Evolutionary conservation across 495 filamentous ascomycete species (phyloP).

Genomic region (Podospora bellae-mahoneyi): DNA sequence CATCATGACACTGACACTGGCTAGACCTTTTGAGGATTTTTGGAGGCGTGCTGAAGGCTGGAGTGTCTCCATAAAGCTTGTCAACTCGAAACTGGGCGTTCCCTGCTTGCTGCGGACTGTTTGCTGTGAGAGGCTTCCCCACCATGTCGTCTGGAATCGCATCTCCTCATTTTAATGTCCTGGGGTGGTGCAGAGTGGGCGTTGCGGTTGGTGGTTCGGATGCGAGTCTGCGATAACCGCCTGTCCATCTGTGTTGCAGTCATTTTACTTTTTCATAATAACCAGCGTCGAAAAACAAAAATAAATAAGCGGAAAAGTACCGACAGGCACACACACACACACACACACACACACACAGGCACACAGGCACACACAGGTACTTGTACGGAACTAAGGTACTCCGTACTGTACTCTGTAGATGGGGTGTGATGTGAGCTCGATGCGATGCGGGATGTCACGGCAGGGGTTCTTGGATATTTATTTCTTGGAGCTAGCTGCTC

Average conservation of each 20-base stretch:
- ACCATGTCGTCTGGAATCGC: background rate
- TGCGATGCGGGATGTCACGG: background rate
- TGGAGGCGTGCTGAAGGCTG: background rate
- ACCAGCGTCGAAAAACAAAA: background rate
- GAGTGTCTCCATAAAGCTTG: background rate
- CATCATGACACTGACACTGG: background rate
- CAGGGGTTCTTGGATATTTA: background rate
- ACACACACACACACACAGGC: background rate
- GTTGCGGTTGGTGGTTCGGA: background rate
- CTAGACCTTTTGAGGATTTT: no score
- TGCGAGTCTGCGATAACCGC: background rate
- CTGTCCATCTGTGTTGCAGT: conserved; percentile 4
- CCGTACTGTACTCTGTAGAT: background rate
- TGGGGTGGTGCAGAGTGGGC: background rate
- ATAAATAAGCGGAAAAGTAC: background rate
- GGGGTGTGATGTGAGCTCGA: background rate
- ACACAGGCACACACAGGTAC: background rate
- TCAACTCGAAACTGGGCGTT: background rate
- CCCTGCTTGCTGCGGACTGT: background rate
- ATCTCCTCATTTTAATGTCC: conserved; percentile 6
- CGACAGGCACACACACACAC: background rate
- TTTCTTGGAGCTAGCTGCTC: background rate
- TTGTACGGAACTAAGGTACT: background rate
- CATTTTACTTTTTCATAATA: conserved; percentile 4
- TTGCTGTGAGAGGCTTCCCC: conserved; percentile 1